Conservation (phyloP, 176 grass and related monocot genomes). For the Phoenix dactylifera region DNA sequence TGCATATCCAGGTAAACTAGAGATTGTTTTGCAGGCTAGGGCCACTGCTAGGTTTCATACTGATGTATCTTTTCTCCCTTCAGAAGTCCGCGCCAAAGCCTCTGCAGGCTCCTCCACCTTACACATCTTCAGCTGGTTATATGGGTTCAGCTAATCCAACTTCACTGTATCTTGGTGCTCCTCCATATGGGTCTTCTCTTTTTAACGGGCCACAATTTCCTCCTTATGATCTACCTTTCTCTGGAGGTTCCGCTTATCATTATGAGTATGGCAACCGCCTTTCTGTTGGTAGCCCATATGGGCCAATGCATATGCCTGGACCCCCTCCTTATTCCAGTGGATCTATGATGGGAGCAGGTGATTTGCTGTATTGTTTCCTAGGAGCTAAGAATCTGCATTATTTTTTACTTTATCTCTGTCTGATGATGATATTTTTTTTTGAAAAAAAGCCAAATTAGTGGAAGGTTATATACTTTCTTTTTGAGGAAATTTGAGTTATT, state of each 20-base stretch:
- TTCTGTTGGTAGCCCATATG: constrained; percentile 62
- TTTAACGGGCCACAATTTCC: constrained; percentile 45
- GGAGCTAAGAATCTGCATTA: too few species aligned
- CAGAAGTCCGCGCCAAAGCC: constrained; percentile 49
- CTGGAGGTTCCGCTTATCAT: constrained; percentile 53
- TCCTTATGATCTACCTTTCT: constrained; percentile 46
- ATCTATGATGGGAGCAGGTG: constrained; percentile 66
- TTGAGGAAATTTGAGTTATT: too few species aligned
- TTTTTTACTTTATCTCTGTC: too few species aligned
- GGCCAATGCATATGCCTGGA: constrained; percentile 44
- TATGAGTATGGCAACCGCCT: constrained; percentile 60
- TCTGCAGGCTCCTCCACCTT: constrained; percentile 46
- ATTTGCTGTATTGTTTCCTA: neutral
- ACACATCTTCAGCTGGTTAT: constrained; percentile 32
- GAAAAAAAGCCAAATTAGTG: too few species aligned
- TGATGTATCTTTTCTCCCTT: constrained; percentile 8
- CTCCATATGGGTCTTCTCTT: constrained; percentile 46
- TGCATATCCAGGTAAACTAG: too few species aligned
- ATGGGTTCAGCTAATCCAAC: constrained; percentile 43
- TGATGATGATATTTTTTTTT: too few species aligned
- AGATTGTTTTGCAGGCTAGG: too few species aligned
- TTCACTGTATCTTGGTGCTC: constrained; percentile 58
- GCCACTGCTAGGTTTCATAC: too few species aligned
- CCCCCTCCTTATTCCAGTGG: constrained; percentile 46
- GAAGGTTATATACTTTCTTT: too few species aligned